Percentiles rank a stretch among this genome's conserved stretches.
Evolutionary conservation across 306 rosid species (phyloP).

Genomic region (Nissolia schottii): DNA sequence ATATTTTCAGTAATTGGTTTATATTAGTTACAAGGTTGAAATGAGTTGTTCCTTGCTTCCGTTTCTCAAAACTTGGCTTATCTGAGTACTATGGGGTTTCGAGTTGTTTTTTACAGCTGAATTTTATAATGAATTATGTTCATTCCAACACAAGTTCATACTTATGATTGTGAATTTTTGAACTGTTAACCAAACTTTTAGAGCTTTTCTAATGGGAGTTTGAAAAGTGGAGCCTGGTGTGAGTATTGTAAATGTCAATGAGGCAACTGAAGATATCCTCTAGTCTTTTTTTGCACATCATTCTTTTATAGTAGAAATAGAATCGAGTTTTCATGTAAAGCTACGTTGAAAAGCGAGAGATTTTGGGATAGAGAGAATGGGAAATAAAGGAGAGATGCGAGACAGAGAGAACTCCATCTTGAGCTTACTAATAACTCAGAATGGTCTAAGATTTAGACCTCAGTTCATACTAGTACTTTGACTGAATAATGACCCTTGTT

Average conservation of each 20-base stretch:
- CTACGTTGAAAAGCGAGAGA: neutral
- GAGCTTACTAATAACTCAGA: neutral
- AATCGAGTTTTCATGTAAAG: neutral
- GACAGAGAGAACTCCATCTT: neutral
- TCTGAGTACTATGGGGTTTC: neutral
- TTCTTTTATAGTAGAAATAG: neutral
- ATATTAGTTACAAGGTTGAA: constrained; percentile 18
- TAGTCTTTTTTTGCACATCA: neutral
- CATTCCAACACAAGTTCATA: neutral
- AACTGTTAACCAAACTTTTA: neutral
- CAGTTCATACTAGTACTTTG: neutral
- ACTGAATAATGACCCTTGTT: neutral
- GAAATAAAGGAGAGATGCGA: neutral
- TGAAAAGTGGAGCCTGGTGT: neutral
- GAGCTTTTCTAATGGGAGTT: neutral
- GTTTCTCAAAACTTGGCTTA: constrained; percentile 2
- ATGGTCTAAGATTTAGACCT: neutral
- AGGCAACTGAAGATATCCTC: neutral
- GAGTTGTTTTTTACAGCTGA: neutral
- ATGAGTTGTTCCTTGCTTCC: constrained; percentile 6
- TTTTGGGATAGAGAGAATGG: constrained; percentile 1
- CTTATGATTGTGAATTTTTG: constrained; percentile 9
- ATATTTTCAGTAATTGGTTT: neutral
- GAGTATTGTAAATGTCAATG: neutral
- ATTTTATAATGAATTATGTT: constrained; percentile 12